phyloP scores from a whole-genome alignment of 345 rosid species.

The Streptanthus diversifolius region DNA sequence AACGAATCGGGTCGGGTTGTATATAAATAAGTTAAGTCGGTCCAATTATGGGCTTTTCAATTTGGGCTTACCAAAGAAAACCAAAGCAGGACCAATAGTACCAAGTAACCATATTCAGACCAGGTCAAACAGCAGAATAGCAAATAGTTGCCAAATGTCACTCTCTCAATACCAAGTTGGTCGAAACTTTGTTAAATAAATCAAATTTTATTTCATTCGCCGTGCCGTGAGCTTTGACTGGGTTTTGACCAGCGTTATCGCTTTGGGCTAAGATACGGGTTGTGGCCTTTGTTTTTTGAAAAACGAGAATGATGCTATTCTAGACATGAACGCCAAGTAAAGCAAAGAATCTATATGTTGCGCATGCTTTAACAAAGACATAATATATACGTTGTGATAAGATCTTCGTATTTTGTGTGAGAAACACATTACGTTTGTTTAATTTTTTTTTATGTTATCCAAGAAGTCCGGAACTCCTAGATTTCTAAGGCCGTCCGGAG shows the following conservation, averaged over 20 bases:
- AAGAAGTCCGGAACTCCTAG: background rate
- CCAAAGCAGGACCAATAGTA: background rate
- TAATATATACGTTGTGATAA: background rate
- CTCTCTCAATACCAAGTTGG: background rate
- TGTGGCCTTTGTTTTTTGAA: too few species aligned
- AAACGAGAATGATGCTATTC: conserved; percentile 2
- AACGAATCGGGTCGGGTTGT: conserved; percentile 1
- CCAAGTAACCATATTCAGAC: background rate
- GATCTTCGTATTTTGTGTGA: background rate
- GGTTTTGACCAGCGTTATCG: background rate
- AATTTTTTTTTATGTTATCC: background rate
- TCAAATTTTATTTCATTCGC: background rate
- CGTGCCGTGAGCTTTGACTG: conserved; percentile 24
- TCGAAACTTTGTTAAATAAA: background rate
- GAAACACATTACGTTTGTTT: background rate
- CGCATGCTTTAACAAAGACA: background rate
- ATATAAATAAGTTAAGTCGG: conserved; percentile 11
- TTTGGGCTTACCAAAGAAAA: conserved; percentile 13
- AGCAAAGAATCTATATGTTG: conserved; percentile 28
- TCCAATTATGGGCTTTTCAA: conserved; percentile 2
- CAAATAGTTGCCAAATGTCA: background rate
- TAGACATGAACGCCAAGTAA: conserved; percentile 26
- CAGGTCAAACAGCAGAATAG: background rate
- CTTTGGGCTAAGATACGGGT: background rate
- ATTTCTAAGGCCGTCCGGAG: too few species aligned